A percentile compares a stretch with the other conserved stretches of the same genome.
Evolutionary conservation across 1,284 basidiomycete genomes (phyloP).

Genomic region (Rugosomyces carneus): DNA sequence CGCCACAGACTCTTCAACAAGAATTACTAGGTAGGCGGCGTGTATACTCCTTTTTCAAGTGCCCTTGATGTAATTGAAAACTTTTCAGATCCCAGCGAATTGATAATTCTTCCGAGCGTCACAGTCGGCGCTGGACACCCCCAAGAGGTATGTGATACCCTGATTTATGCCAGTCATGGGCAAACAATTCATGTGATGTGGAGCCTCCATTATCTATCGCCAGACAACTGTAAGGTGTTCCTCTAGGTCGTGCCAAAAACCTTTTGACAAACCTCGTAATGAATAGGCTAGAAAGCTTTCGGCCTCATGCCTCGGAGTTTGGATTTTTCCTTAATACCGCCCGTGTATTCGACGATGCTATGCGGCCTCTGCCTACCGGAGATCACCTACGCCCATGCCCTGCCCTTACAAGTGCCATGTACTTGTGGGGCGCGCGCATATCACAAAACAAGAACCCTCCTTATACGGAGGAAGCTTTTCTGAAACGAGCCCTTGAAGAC

Average conservation of each 20-base stretch:
- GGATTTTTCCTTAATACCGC: slow-evolving; percentile 42
- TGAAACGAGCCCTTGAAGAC: slow-evolving; percentile 36
- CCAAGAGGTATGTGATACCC: background rate
- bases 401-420: slow-evolving; percentile 39
- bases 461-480: slow-evolving; percentile 30
- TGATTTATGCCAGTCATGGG: background rate
- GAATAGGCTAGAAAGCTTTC: slow-evolving; percentile 33
- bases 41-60: background rate
- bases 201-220: slow-evolving; percentile 28
- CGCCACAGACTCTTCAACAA: slow-evolving; percentile 19
- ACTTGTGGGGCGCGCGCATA: slow-evolving; percentile 41
- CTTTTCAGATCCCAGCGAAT: background rate
- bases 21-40: background rate
- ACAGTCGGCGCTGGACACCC: slow-evolving; percentile 16
- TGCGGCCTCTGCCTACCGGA: slow-evolving; percentile 29
- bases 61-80: background rate
- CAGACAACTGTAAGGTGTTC: slow-evolving; percentile 28
- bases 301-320: slow-evolving; percentile 34
- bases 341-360: slow-evolving; percentile 30
- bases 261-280: background rate
- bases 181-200: slow-evolving; percentile 16
- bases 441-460: slow-evolving; percentile 27
- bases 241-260: background rate
- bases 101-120: slow-evolving; percentile 22
- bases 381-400: slow-evolving; percentile 38